Percentiles rank a stretch among this genome's conserved stretches.
Conservation (phyloP, 2,329 filamentous ascomycete genomes). For the Xenoacremonium recifei region DNA sequence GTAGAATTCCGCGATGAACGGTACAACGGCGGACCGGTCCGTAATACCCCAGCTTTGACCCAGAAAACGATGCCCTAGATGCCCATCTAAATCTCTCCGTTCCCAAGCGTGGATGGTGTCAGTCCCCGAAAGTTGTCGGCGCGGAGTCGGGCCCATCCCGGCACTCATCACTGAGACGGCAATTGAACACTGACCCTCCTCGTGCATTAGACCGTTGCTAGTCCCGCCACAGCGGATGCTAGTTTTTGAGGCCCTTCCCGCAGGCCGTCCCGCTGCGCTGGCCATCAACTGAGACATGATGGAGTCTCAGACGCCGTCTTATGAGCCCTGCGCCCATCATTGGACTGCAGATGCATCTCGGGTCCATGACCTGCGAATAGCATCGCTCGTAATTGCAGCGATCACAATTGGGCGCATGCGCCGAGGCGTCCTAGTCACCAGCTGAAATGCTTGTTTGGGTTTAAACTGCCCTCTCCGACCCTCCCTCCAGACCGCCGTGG, state of each 20-base stretch:
- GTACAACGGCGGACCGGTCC: too few relatives aligned
- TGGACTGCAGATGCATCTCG: slow-evolving; percentile 3
- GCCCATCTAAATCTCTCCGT: too few relatives aligned
- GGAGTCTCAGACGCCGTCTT: too few relatives aligned
- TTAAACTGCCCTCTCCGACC: neutral
- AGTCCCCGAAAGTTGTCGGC: too few relatives aligned
- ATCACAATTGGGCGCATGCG: slow-evolving; percentile 8
- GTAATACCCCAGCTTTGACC: too few relatives aligned
- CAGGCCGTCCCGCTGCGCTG: neutral
- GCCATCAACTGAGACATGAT: slow-evolving; percentile 15
- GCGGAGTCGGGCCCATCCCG: too few relatives aligned
- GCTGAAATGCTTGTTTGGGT: slow-evolving; percentile 4
- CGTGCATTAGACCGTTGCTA: slow-evolving; percentile 10
- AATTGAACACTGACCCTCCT: neutral
- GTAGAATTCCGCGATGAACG: too few relatives aligned
- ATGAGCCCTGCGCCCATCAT: neutral
- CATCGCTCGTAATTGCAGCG: slow-evolving; percentile 3
- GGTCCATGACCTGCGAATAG: slow-evolving; percentile 1
- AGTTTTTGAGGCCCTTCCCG: neutral
- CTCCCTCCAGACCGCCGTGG: neutral
- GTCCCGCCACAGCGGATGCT: slow-evolving; percentile 11
- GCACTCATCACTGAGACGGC: too few relatives aligned
- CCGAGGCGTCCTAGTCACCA: slow-evolving; percentile 8
- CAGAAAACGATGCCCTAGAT: too few relatives aligned
- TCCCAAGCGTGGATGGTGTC: too few relatives aligned